These are phyloP conservation scores for Malus sylvestris DNA, from an alignment of 306 rosid species.

Conservation along the genomic window DNA sequence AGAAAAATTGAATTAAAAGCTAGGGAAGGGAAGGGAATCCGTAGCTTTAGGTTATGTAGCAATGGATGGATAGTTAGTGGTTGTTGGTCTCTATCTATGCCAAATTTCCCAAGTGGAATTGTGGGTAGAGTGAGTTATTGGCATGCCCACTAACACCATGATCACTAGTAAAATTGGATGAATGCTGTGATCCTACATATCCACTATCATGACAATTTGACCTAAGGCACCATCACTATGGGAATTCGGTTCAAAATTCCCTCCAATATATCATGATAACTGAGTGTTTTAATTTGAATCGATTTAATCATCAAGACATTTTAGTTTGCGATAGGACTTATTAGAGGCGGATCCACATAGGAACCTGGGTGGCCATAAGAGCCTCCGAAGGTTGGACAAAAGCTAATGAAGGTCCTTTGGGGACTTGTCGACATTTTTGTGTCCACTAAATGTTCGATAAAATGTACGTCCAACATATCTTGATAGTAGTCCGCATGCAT, in stretches of 20 bases:
- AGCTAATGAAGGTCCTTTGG: too few relatives aligned
- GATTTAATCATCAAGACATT: background rate
- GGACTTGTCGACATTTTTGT: too few relatives aligned
- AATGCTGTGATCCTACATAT: background rate
- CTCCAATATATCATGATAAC: background rate
- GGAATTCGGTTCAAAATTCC: background rate
- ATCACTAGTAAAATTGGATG: too few relatives aligned
- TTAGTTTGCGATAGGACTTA: too few relatives aligned
- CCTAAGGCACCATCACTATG: background rate
- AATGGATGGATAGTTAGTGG: background rate
- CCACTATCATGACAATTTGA: background rate
- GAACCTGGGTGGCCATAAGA: too few relatives aligned
- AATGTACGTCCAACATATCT: too few relatives aligned
- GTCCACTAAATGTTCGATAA: too few relatives aligned
- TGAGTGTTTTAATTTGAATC: background rate
- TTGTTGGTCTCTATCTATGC: conserved; percentile 5
- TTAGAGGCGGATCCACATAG: too few relatives aligned
- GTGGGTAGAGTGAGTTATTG: background rate
- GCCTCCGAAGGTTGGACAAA: too few relatives aligned
- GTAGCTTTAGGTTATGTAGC: background rate
- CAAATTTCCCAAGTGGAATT: background rate
- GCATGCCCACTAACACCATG: background rate
- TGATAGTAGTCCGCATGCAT: too few relatives aligned
- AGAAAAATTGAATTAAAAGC: background rate
- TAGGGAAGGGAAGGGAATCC: too few relatives aligned